Percentiles rank a stretch among this genome's conserved stretches.
These are phyloP conservation scores for Aegilops bicornis DNA, from an alignment of 176 grass and related monocot genomes.

Conservation along the genomic window DNA sequence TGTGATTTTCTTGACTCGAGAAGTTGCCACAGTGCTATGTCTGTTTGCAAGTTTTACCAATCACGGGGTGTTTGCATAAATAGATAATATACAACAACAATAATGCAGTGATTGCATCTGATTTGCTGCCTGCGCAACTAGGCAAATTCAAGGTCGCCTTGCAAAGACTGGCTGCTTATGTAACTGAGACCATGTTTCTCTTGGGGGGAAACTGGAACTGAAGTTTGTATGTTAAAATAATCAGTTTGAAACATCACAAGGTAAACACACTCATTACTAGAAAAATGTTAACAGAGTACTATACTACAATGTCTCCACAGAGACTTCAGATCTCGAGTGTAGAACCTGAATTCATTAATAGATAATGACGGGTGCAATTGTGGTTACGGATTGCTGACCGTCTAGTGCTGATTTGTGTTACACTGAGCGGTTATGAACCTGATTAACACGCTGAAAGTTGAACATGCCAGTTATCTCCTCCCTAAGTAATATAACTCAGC, in stretches of 20 bases:
- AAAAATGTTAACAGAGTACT: neutral
- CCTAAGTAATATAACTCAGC: neutral
- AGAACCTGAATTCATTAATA: too few relatives aligned
- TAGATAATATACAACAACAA: neutral
- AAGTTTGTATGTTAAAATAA: neutral
- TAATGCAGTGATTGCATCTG: neutral
- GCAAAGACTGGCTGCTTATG: neutral
- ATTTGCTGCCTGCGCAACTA: neutral
- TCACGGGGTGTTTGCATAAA: neutral
- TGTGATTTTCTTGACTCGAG: too few relatives aligned
- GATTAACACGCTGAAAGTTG: neutral
- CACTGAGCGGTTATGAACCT: neutral
- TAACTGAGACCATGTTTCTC: neutral
- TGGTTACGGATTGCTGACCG: neutral
- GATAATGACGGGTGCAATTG: neutral
- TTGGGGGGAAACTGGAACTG: too few relatives aligned
- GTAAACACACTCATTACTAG: neutral
- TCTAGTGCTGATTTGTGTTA: too few relatives aligned
- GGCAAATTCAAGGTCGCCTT: neutral
- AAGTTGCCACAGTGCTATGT: neutral
- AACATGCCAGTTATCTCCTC: neutral
- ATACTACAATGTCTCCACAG: neutral
- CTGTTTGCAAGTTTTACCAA: neutral
- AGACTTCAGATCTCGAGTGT: neutral
- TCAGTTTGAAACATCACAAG: neutral